phyloP scores from a whole-genome alignment of 2,329 filamentous ascomycete genomes.

The Capronia epimyces region DNA sequence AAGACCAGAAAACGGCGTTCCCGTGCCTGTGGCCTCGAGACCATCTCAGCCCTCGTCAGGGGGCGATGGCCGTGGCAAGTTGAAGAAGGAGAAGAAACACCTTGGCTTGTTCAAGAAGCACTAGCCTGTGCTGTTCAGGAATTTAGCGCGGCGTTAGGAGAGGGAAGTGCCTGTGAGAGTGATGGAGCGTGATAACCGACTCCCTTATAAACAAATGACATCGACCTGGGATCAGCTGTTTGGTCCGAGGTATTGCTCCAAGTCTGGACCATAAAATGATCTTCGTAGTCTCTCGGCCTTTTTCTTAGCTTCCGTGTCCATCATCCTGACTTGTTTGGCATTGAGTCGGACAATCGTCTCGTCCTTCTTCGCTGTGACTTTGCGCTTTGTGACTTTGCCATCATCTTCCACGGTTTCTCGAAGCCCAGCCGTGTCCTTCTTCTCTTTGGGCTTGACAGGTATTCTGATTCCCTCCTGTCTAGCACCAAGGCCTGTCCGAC shows the following conservation, averaged over 20 bases:
- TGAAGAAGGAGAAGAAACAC: slow-evolving; percentile 59
- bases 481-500: slow-evolving; percentile 64
- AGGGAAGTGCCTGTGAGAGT: neutral
- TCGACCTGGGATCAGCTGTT: slow-evolving; percentile 8
- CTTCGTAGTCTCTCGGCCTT: slow-evolving; percentile 59
- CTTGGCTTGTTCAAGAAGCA: slow-evolving; percentile 33
- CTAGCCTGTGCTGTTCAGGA: slow-evolving; percentile 7
- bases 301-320: slow-evolving; percentile 57
- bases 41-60: slow-evolving; percentile 14
- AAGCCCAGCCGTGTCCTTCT: slow-evolving; percentile 69
- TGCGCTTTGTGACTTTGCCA: slow-evolving; percentile 30
- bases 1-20: slow-evolving; percentile 31
- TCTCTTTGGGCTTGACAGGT: slow-evolving; percentile 66
- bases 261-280: slow-evolving; percentile 70
- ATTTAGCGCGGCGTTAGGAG: slow-evolving; percentile 25
- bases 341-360: slow-evolving; percentile 50
- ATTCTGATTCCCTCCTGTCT: slow-evolving; percentile 66
- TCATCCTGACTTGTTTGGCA: slow-evolving; percentile 63
- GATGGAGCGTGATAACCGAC: neutral
- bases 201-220: neutral
- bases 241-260: slow-evolving; percentile 65
- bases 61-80: slow-evolving; percentile 29
- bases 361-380: slow-evolving; percentile 35
- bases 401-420: slow-evolving; percentile 45
- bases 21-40: neutral